These are phyloP conservation scores for Boletus rex-veris DNA, from an alignment of 768 basidiomycete genomes.

Conservation along the genomic window DNA sequence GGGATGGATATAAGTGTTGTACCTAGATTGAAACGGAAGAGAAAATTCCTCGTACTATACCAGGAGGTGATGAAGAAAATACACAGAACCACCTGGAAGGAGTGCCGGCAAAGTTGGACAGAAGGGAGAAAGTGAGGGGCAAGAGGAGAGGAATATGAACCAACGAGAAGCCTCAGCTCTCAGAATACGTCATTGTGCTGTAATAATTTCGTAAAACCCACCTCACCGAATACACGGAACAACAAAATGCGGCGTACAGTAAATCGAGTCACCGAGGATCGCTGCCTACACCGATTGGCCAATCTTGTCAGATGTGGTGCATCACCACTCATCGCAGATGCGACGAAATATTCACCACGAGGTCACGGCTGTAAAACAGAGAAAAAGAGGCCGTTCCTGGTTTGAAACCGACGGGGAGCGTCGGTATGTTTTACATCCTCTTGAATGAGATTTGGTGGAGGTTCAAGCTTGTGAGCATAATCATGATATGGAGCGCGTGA, in stretches of 20 bases:
- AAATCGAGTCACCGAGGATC: conserved; percentile 8
- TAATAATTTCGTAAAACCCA: conserved; percentile 34
- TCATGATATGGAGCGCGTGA: not conserved
- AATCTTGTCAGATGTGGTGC: conserved; percentile 12
- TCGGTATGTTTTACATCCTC: not conserved
- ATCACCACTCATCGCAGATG: conserved; percentile 8
- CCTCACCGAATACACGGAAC: conserved; percentile 23
- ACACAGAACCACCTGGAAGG: not conserved
- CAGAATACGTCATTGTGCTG: conserved; percentile 22
- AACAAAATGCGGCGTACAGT: conserved; percentile 12
- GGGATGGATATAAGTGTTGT: conserved; percentile 11
- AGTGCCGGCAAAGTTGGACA: not conserved
- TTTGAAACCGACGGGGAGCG: not conserved
- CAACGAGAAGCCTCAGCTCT: conserved; percentile 8
- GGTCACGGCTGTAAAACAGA: not conserved
- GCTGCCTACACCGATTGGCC: conserved; percentile 13
- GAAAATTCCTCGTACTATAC: not conserved
- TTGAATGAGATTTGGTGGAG: not conserved
- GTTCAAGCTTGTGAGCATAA: conserved; percentile 1
- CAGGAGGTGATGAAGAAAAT: conserved; percentile 1
- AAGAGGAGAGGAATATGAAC: conserved; percentile 7
- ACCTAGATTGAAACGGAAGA: not conserved
- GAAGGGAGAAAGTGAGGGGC: conserved; percentile 2
- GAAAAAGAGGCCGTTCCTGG: not conserved
- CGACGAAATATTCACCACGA: not conserved